These are phyloP conservation scores for Acanthamoeba rhysodes DNA, from an alignment of 208 protist genomes.

Conservation along the genomic window DNA sequence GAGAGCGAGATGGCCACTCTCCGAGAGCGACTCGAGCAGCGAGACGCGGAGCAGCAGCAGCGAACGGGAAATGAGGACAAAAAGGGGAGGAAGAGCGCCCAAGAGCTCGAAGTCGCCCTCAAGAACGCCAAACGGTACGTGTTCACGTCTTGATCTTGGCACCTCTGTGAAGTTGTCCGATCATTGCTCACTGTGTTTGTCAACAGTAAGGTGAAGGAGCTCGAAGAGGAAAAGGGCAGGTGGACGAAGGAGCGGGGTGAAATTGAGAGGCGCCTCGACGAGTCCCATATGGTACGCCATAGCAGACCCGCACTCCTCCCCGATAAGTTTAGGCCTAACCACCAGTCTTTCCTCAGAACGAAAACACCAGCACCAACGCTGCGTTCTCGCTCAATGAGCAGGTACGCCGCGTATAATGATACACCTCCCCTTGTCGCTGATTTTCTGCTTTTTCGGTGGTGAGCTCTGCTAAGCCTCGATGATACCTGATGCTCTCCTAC, in stretches of 20 bases:
- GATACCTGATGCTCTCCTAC: too few species aligned
- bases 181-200: too few species aligned
- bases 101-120: not conserved
- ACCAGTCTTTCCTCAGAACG: not conserved
- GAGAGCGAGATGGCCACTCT: constrained; percentile 1
- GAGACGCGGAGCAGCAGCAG: not conserved
- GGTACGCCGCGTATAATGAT: not conserved
- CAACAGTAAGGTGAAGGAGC: constrained; percentile 13
- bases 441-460: not conserved
- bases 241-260: not conserved
- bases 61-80: not conserved
- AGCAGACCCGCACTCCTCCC: not conserved
- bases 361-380: constrained; percentile 1
- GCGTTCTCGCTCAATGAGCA: constrained; percentile 28
- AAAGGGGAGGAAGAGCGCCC: not conserved
- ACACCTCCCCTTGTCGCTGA: not conserved
- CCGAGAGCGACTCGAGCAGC: not conserved
- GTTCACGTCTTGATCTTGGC: too few species aligned
- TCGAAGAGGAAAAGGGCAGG: constrained; percentile 7
- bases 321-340: not conserved
- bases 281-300: not conserved
- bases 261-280: not conserved
- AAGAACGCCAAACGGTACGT: not conserved
- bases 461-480: too few species aligned
- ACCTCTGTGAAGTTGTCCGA: too few species aligned